phyloP scores from a whole-genome alignment of 805 yeast species.

The Candida ovalis region DNA sequence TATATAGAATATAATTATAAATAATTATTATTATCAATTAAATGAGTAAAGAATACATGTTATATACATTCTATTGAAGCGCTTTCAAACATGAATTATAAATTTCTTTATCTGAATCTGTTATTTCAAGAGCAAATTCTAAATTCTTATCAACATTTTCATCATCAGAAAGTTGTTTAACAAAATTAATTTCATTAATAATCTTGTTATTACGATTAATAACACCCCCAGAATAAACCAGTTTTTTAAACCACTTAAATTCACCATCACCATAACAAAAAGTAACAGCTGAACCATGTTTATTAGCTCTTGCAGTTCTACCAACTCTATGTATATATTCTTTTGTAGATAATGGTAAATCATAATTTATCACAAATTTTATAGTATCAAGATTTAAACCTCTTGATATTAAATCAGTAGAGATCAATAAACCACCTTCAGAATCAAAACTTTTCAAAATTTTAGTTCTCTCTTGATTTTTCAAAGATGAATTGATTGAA shows the following conservation, averaged over 20 bases:
- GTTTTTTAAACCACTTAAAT: slow-evolving; percentile 52
- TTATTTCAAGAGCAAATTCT: slow-evolving; percentile 28
- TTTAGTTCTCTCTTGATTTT: slow-evolving; percentile 49
- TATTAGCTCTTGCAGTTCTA: slow-evolving; percentile 93
- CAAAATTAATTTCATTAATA: slow-evolving; percentile 32
- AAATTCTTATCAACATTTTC: slow-evolving; percentile 1
- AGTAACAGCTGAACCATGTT: slow-evolving; percentile 69
- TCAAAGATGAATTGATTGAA: slow-evolving; percentile 58
- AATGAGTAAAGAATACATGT: no score
- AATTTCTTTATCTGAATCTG: slow-evolving; percentile 33
- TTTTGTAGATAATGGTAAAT: slow-evolving; percentile 79
- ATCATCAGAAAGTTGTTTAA: slow-evolving; percentile 16
- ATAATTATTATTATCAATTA: neutral
- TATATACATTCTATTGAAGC: slow-evolving; percentile 39
- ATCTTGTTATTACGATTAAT: slow-evolving; percentile 46
- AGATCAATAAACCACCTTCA: slow-evolving; percentile 50
- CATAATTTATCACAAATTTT: slow-evolving; percentile 81
- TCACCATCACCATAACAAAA: slow-evolving; percentile 79
- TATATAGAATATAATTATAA: neutral
- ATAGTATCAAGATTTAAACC: slow-evolving; percentile 81
- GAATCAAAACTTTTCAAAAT: slow-evolving; percentile 56
- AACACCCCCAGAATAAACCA: slow-evolving; percentile 43
- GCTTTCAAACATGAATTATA: slow-evolving; percentile 44
- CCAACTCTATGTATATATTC: slow-evolving; percentile 97
- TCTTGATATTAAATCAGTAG: slow-evolving; percentile 93